Evolutionary conservation across 2,329 filamentous ascomycete genomes (phyloP).

Genomic region (Aspergillus texensis): DNA sequence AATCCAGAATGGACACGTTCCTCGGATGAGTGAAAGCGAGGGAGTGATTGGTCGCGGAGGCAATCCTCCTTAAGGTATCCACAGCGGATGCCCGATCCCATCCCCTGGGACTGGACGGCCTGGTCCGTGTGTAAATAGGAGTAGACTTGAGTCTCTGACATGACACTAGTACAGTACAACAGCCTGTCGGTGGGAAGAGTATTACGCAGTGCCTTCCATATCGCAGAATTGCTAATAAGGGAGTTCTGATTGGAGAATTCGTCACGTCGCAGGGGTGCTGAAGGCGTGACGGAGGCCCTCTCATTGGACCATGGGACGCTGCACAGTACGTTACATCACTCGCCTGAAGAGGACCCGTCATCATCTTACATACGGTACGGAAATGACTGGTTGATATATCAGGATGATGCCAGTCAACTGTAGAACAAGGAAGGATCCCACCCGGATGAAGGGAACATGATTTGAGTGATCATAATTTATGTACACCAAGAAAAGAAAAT

Average conservation of each 20-base stretch:
- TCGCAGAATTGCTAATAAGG: neutral
- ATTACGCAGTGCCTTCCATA: neutral
- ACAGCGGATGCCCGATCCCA: conserved; percentile 5
- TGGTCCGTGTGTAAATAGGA: conserved; percentile 1
- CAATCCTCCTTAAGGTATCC: neutral
- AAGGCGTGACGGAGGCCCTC: neutral
- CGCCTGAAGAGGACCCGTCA: neutral
- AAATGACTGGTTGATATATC: neutral
- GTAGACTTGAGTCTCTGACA: neutral
- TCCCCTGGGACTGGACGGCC: neutral
- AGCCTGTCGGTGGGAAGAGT: neutral
- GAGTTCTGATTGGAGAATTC: conserved; percentile 8
- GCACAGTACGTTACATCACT: neutral
- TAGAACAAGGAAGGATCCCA: neutral
- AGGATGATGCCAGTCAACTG: neutral
- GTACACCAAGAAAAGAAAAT: neutral
- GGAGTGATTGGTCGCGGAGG: neutral
- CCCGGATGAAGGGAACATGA: neutral
- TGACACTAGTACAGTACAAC: neutral
- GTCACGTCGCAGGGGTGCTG: neutral
- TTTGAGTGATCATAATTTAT: neutral
- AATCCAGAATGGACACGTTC: neutral
- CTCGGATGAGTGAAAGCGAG: neutral
- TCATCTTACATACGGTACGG: neutral
- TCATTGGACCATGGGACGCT: neutral